Base-by-base conservation (phyloP, 495 filamentous ascomycete species). In the Penicillium ucsense region DNA sequence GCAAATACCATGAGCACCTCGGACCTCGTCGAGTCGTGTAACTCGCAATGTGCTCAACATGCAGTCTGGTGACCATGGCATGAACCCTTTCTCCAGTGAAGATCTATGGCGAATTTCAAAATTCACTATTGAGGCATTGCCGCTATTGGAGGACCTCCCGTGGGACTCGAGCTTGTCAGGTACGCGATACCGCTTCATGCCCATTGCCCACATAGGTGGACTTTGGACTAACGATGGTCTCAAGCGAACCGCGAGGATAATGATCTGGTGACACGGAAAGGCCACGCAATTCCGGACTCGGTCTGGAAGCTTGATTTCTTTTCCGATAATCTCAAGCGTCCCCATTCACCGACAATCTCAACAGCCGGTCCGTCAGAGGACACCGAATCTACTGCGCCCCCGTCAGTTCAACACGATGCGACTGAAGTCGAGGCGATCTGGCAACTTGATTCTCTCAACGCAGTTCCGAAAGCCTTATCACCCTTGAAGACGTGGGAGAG, bases 41-140 rank as follows among this genome's bases (percentile, higher is more conserved):
- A 33, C 32, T 54, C 52, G 50, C 38, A 40, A 57, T 54, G 59
- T 43, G 49, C 44, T 54, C 54, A 56, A 49, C 43, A 73, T 80
- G 75, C 69, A 74, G 31, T 57, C 63, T 42, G 60, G 68, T 32
- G 64, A 71, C 32, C 70, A 80, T 40, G 50, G 54, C 30, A 71
- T 73, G 8, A 68, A 85, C 55, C 78, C 86, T 2, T 92, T 92
- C 59, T 78, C 78, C 8, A 81, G 88, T 45, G 83, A 83, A 27
- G 78, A 83, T 52, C 74, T 88, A 36, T 84, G 77, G 75, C 69
- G 65, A 40, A 60, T 69, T 8, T 81, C 77, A 4, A 60, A 56
- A 32, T 69, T 80, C 41, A 71, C 61, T 29, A 45, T 67, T 50
- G 63, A 67, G 43, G 66, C 59, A 36, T 45, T 70, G 27, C 64